phyloP scores from a whole-genome alignment of 768 basidiomycete genomes.

The Tricholoma hemisulphureum region DNA sequence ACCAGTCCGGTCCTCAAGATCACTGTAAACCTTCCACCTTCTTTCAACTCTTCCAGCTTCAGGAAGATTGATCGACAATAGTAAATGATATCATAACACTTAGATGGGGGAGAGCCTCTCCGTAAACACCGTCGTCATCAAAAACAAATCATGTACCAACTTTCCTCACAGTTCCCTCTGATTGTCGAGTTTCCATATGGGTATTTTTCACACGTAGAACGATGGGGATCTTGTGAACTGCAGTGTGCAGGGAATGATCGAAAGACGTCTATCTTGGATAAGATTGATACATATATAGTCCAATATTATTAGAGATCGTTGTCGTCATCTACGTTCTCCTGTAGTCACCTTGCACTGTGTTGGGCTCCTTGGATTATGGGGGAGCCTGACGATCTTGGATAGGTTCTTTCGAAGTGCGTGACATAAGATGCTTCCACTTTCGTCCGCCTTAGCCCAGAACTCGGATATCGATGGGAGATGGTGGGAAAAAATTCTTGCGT shows the following conservation, averaged over 20 bases:
- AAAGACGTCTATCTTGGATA: not conserved
- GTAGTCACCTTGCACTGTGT: not conserved
- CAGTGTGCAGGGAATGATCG: not conserved
- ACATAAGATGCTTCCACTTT: not conserved
- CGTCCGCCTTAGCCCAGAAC: not conserved
- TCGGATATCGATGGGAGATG: not conserved
- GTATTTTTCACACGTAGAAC: no score
- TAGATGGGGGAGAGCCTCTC: not conserved
- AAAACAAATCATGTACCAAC: not conserved
- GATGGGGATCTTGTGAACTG: no score
- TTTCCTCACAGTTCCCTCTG: not conserved
- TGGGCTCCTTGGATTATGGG: not conserved
- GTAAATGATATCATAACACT: not conserved
- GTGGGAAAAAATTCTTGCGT: not conserved
- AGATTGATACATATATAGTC: not conserved
- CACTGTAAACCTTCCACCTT: not conserved
- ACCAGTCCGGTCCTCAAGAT: not conserved
- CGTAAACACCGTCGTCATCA: not conserved
- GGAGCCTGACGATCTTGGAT: not conserved
- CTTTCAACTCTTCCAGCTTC: not conserved
- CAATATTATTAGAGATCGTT: not conserved
- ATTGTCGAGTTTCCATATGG: no score
- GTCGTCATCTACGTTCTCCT: not conserved
- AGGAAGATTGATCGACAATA: not conserved
- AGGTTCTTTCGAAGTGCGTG: not conserved